A percentile compares a stretch with the other conserved stretches of the same genome.
Conservation (phyloP, 73 alveolate species). For the Halteria grandinella region DNA sequence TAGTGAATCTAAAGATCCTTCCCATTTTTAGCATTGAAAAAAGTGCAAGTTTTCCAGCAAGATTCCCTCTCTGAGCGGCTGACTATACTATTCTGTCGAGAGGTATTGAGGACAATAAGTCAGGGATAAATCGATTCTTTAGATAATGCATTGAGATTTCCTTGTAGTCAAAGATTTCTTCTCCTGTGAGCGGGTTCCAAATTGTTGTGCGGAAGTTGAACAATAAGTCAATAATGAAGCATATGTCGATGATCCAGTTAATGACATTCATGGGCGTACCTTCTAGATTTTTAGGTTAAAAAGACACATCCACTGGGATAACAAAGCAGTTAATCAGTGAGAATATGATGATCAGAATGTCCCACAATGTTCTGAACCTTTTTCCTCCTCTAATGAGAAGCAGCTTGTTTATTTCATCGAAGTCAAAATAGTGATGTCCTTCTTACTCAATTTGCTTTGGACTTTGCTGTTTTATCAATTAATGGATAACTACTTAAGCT, state of each 20-base stretch:
- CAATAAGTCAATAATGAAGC: slow-evolving; percentile 64
- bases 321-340: slow-evolving; percentile 59
- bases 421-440: too few relatives aligned
- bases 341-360: slow-evolving; percentile 49
- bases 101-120: slow-evolving; percentile 69
- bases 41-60: background rate
- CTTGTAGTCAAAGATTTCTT: slow-evolving; percentile 45
- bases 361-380: slow-evolving; percentile 54
- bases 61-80: background rate
- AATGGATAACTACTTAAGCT: too few relatives aligned
- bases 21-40: slow-evolving; percentile 67
- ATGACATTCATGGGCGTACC: slow-evolving; percentile 10
- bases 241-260: slow-evolving; percentile 49
- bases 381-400: slow-evolving; percentile 20
- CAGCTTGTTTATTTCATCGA: background rate
- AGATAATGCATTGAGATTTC: slow-evolving; percentile 50
- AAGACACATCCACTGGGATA: slow-evolving; percentile 71
- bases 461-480: too few relatives aligned
- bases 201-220: slow-evolving; percentile 72
- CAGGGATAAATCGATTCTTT: slow-evolving; percentile 49
- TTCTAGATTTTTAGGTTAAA: slow-evolving; percentile 21
- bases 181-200: slow-evolving; percentile 48
- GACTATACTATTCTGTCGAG: slow-evolving; percentile 43
- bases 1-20: slow-evolving; percentile 61
- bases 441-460: too few relatives aligned